These are phyloP conservation scores for Tolypocladium amazonense DNA, from an alignment of 2,329 filamentous ascomycete species.

Conservation along the genomic window DNA sequence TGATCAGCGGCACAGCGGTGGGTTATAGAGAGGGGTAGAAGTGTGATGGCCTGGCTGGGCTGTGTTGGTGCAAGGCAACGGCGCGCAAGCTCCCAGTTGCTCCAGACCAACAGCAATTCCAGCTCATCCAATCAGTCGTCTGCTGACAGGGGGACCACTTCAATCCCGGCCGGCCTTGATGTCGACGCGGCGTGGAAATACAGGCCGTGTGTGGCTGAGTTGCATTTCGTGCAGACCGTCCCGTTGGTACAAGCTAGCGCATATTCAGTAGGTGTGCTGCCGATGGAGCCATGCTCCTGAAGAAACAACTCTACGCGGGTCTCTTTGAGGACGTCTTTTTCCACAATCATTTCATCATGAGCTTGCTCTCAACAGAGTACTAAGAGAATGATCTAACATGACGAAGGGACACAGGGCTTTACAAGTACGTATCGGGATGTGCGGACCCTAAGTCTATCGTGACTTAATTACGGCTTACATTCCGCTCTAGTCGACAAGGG, in stretches of 20 bases:
- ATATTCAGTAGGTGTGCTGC: not conserved
- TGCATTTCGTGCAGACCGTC: not conserved
- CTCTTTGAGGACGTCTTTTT: not conserved
- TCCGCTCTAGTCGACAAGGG: not conserved
- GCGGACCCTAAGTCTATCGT: not conserved
- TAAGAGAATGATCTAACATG: too few relatives aligned
- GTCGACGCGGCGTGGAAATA: not conserved
- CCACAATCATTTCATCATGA: too few relatives aligned
- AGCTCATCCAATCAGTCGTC: not conserved
- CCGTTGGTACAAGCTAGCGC: not conserved
- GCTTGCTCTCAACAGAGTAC: not conserved
- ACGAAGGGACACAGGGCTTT: too few relatives aligned
- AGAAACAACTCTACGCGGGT: not conserved
- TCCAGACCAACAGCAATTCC: not conserved
- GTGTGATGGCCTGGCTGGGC: not conserved
- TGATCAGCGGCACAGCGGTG: not conserved
- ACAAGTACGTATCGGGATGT: not conserved
- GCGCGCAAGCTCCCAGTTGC: not conserved
- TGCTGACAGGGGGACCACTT: not conserved
- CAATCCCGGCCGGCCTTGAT: not conserved
- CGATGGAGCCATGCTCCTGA: not conserved
- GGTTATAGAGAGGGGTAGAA: not conserved
- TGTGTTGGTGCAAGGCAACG: not conserved
- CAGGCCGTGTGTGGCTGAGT: not conserved
- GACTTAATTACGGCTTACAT: not conserved